Percentiles rank a stretch among this genome's conserved stretches.
phyloP scores from a whole-genome alignment of 1,284 basidiomycete genomes.

The Lignosus rhinocerotis region DNA sequence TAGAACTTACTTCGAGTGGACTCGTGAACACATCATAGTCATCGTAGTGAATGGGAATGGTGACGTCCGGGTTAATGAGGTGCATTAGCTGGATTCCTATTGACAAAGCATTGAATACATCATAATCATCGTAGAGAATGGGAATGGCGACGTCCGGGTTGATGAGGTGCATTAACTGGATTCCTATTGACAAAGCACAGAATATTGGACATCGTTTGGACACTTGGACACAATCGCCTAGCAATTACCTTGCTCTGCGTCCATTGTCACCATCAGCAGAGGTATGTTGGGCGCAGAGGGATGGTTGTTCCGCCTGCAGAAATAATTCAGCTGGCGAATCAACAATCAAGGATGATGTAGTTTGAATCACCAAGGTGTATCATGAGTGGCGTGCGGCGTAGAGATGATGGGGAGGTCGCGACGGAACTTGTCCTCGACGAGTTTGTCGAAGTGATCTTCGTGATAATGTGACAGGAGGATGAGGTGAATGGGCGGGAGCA shows the following conservation, averaged over 20 bases:
- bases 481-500: slow-evolving; percentile 23
- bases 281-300: slow-evolving; percentile 23
- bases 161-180: slow-evolving; percentile 31
- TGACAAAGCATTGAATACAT: slow-evolving; percentile 16
- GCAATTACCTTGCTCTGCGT: slow-evolving; percentile 27
- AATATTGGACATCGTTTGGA: neutral
- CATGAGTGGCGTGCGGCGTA: slow-evolving; percentile 29
- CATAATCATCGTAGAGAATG: slow-evolving; percentile 29
- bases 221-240: no score
- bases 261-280: slow-evolving; percentile 35
- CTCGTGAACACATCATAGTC: slow-evolving; percentile 24
- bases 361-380: slow-evolving; percentile 25
- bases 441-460: slow-evolving; percentile 32
- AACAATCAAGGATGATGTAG: no score
- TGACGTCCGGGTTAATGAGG: slow-evolving; percentile 30
- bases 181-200: slow-evolving; percentile 1
- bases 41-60: slow-evolving; percentile 32
- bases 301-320: slow-evolving; percentile 27
- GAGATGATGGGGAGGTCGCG: slow-evolving; percentile 32
- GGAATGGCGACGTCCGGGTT: slow-evolving; percentile 32
- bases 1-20: slow-evolving; percentile 8
- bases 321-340: neutral
- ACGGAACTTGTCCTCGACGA: slow-evolving; percentile 29
- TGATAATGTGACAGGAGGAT: slow-evolving; percentile 29
- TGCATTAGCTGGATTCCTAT: slow-evolving; percentile 28